Conservation (phyloP, 2,329 filamentous ascomycete species). For the Cladosporium oxysporum region DNA sequence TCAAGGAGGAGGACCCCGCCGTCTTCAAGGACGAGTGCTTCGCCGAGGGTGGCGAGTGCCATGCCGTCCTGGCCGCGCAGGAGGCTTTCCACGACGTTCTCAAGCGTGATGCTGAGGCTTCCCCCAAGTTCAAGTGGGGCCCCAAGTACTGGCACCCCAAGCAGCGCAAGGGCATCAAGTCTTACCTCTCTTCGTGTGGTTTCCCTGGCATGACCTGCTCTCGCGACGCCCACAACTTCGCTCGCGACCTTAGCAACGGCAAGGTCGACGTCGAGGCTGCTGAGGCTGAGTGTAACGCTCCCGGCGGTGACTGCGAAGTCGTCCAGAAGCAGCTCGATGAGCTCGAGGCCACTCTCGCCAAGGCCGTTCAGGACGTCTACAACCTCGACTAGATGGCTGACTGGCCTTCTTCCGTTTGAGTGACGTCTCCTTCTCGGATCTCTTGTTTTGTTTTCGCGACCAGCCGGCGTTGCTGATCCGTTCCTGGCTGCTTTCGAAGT, state of each 20-base stretch:
- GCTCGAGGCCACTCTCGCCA: constrained; percentile 23
- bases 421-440: background rate
- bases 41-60: constrained; percentile 30
- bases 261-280: constrained; percentile 13
- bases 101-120: constrained; percentile 29
- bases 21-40: constrained; percentile 25
- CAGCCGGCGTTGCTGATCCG: constrained; percentile 5
- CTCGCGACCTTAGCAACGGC: background rate
- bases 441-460: background rate
- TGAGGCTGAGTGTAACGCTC: constrained; percentile 23
- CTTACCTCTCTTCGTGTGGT: constrained; percentile 8
- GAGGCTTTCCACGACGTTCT: constrained; percentile 26
- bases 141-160: constrained; percentile 1
- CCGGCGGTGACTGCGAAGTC: constrained; percentile 24
- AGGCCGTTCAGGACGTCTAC: constrained; percentile 17
- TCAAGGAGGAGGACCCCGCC: constrained; percentile 25
- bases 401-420: constrained; percentile 1
- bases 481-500: background rate
- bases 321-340: constrained; percentile 24
- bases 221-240: constrained; percentile 12
- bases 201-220: constrained; percentile 15
- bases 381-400: constrained; percentile 1
- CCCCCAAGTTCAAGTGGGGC: constrained; percentile 13
- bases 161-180: constrained; percentile 13
- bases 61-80: constrained; percentile 31